Conservation (phyloP, 2,329 filamentous ascomycete genomes). For the Zymoseptoria crescenta region DNA sequence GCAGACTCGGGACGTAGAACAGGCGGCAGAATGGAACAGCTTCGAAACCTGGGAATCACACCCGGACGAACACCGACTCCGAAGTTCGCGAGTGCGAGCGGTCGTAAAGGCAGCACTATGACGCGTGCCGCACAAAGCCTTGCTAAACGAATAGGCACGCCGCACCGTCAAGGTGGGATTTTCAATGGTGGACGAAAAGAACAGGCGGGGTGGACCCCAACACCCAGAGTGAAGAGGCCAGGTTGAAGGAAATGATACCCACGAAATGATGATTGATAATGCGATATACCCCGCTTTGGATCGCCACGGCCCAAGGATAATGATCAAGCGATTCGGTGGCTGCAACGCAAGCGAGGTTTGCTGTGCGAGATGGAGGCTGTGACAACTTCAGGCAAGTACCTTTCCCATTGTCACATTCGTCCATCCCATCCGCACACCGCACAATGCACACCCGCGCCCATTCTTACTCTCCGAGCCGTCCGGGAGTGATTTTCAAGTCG, state of each 20-base stretch:
- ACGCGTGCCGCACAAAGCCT: slow-evolving; percentile 69
- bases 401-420: background rate
- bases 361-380: background rate
- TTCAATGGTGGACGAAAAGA: slow-evolving; percentile 9
- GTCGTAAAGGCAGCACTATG: slow-evolving; percentile 40
- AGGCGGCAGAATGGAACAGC: slow-evolving; percentile 41
- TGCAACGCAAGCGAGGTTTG: background rate
- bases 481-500: no score
- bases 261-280: background rate
- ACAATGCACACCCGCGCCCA: background rate
- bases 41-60: slow-evolving; percentile 31
- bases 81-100: slow-evolving; percentile 55
- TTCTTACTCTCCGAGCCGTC: background rate
- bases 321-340: background rate
- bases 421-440: background rate
- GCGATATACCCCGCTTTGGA: background rate
- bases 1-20: slow-evolving; percentile 63
- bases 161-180: slow-evolving; percentile 15
- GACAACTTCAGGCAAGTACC: background rate
- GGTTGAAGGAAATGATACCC: slow-evolving; percentile 1
- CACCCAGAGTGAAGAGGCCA: slow-evolving; percentile 13
- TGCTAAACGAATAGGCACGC: slow-evolving; percentile 53
- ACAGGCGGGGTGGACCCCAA: slow-evolving; percentile 14
- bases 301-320: background rate
- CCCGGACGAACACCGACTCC: slow-evolving; percentile 55